Evolutionary conservation across 176 grass and related monocot species (phyloP).

Genomic region (Ananas comosus): DNA sequence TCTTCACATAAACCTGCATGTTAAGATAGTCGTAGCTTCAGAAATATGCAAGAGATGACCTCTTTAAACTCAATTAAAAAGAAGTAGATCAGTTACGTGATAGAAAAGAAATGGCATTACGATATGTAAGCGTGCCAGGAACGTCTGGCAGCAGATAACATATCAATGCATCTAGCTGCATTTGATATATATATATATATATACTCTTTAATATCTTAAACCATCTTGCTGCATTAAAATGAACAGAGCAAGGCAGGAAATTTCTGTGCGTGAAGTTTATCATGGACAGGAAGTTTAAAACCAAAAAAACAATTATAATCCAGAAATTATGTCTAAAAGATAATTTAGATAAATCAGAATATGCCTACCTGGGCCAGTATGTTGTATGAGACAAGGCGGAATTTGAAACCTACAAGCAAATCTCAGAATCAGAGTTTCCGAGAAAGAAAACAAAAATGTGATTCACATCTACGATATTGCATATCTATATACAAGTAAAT

Average conservation of each 20-base stretch:
- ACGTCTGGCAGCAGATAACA: no score
- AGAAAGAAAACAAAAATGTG: neutral
- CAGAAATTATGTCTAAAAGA: no score
- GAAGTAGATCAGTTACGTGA: neutral
- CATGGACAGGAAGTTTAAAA: no score
- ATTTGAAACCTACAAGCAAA: conserved; percentile 33
- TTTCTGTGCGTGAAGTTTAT: no score
- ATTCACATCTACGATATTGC: neutral
- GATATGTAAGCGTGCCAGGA: no score
- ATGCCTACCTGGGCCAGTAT: conserved; percentile 79
- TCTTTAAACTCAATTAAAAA: neutral
- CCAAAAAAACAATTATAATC: no score
- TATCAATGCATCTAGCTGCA: no score
- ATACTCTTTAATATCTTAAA: no score
- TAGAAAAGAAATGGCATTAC: neutral
- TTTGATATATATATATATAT: no score
- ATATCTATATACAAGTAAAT: neutral
- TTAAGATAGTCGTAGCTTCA: neutral
- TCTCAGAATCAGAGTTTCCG: neutral
- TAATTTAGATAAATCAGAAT: neutral
- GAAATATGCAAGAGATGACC: neutral
- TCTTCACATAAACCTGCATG: conserved; percentile 83
- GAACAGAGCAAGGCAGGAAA: neutral
- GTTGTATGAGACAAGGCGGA: conserved; percentile 83
- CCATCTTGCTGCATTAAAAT: no score